Percentiles rank a stretch among this genome's conserved stretches.
Evolutionary conservation across 805 yeast genomes (phyloP).

Genomic region (Ogataea corticis): DNA sequence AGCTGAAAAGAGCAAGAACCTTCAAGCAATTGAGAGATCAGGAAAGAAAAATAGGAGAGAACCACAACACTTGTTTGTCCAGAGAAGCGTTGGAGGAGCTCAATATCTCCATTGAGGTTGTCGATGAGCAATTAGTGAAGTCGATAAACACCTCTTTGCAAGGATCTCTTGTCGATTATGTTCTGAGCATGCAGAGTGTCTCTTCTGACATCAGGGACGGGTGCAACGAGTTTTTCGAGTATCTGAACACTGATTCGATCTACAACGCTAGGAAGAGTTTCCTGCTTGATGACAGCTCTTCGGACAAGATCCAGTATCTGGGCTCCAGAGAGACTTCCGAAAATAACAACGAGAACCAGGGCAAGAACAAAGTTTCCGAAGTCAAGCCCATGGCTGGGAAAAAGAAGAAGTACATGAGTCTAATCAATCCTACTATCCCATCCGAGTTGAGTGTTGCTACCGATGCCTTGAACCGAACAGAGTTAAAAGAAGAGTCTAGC

Average conservation of each 20-base stretch:
- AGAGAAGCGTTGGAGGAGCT: conserved; percentile 55
- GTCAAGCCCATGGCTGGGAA: conserved; percentile 13
- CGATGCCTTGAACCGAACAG: conserved; percentile 8
- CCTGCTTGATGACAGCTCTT: conserved; percentile 16
- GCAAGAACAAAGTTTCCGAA: conserved; percentile 10
- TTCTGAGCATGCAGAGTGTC: conserved; percentile 33
- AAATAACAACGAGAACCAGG: conserved; percentile 23
- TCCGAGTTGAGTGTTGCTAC: conserved; percentile 13
- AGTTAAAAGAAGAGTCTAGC: conserved; percentile 9
- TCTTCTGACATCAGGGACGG: conserved; percentile 32
- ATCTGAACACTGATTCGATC: conserved; percentile 24
- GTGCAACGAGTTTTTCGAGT: conserved; percentile 31
- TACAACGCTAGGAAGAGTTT: conserved; percentile 22
- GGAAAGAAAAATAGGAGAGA: conserved; percentile 48
- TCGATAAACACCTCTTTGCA: conserved; percentile 47
- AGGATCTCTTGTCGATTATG: conserved; percentile 47
- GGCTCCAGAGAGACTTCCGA: conserved; percentile 20
- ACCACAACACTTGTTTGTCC: conserved; percentile 43
- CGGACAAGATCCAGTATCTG: conserved; percentile 20
- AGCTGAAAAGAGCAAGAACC: conserved; percentile 38
- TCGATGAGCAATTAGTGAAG: conserved; percentile 50
- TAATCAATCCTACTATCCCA: conserved; percentile 17
- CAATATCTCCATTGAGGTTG: conserved; percentile 50
- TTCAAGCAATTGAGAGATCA: conserved; percentile 40
- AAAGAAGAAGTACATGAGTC: conserved; percentile 19